Base-by-base conservation (phyloP, 768 basidiomycete species). In the Auricularia sp. region DNA sequence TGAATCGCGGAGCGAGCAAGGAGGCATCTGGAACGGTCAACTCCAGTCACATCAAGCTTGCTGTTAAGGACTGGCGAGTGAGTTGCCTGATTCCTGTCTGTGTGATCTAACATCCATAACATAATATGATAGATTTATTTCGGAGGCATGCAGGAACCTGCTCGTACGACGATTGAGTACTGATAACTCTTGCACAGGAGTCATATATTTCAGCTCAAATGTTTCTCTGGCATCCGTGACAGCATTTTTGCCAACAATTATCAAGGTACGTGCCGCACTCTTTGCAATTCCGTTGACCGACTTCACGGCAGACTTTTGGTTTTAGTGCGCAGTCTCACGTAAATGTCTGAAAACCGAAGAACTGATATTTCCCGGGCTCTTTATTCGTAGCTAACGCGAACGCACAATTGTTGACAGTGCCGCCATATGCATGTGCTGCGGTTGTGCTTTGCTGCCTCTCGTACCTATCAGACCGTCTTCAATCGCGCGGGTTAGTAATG, bases 231-330 rank as follows among this genome's bases (percentile, higher is more conserved):
- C 88, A n/a, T 88, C 90, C 8, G 87, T 87, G 42, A 86, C 87
- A 29, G 89, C 90, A 0, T 93, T 93, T 76, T 75, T 93, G 63
- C 91, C 91, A 2, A 92, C 90, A 2, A 90, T 93, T 69, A 83
- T 93, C 54, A 79, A 77, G 39, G 61, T 6, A 66, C 29, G 29
- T 29, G 29, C 29, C 29, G 29, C 29, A 29, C 29, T 29, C 29
- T 29, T 29, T 29, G 29, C 29, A 29, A 29, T 29, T 29, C 29
- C 29, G 29, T 29, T 29, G 29, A 29, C 29, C 3, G 29, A 29
- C 29, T 29, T 51, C 21, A 42, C 7, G 12, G 16, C 5, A 51
- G 47, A 51, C 47, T 12, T 51, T 51, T 21, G 47, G 47, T 18
- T 51, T 11, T 18, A 51, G 47, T 51, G 29, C 29, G 29, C 29